Evolutionary conservation across 2,329 filamentous ascomycete species (phyloP).

Genomic region (Nemania serpens): DNA sequence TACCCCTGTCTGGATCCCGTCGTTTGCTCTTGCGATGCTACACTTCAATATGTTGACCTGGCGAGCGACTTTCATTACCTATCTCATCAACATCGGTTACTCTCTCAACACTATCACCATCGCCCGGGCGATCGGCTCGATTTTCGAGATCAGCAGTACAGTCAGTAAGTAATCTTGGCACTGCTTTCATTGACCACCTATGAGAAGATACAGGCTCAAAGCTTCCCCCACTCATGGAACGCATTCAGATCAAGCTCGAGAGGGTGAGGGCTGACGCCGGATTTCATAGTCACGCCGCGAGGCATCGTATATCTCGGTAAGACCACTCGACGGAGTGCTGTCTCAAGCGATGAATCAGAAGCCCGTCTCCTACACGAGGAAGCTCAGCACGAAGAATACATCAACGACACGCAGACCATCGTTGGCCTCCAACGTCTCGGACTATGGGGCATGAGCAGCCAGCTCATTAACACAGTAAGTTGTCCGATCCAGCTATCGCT

Average conservation of each 20-base stretch:
- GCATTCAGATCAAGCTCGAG: neutral
- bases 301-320: slow-evolving; percentile 49
- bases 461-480: slow-evolving; percentile 47
- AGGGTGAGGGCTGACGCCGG: neutral
- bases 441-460: slow-evolving; percentile 49
- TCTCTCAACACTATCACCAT: slow-evolving; percentile 52
- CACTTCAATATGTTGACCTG: slow-evolving; percentile 62
- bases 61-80: slow-evolving; percentile 59
- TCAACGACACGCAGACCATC: slow-evolving; percentile 32
- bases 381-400: slow-evolving; percentile 14
- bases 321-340: slow-evolving; percentile 28
- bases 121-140: slow-evolving; percentile 51
- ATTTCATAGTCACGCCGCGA: slow-evolving; percentile 47
- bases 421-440: slow-evolving; percentile 46
- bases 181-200: too few species aligned
- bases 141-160: slow-evolving; percentile 59
- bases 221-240: too few species aligned
- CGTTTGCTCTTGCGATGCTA: slow-evolving; percentile 54
- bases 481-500: neutral
- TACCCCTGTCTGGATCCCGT: slow-evolving; percentile 49
- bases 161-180: slow-evolving; percentile 36
- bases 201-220: too few species aligned
- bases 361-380: slow-evolving; percentile 16
- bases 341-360: slow-evolving; percentile 33
- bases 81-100: slow-evolving; percentile 55